phyloP scores from a whole-genome alignment of 345 rosid species.

The Salix suchowensis region DNA sequence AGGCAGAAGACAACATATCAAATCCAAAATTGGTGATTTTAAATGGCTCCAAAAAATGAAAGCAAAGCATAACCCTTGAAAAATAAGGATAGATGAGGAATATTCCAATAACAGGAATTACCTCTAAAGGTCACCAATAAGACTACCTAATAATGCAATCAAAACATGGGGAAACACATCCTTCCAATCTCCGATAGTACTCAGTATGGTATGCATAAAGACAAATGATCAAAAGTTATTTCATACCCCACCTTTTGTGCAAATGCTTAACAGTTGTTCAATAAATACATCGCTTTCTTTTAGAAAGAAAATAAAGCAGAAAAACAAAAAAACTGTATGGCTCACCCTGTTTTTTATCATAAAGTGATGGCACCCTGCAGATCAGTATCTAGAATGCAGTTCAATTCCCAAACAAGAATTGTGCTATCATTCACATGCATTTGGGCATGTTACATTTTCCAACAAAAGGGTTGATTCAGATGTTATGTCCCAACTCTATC shows the following conservation, averaged over 20 bases:
- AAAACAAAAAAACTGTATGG: neutral
- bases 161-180: neutral
- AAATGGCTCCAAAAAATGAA: neutral
- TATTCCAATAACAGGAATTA: neutral
- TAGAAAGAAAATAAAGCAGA: neutral
- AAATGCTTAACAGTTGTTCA: neutral
- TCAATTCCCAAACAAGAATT: neutral
- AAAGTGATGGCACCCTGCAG: neutral
- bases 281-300: neutral
- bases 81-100: neutral
- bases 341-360: neutral
- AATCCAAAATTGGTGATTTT: neutral
- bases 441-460: neutral
- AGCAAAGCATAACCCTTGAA: neutral
- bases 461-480: neutral
- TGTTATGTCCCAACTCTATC: neutral
- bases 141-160: neutral
- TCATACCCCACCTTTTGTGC: neutral
- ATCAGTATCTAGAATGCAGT: neutral
- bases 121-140: neutral
- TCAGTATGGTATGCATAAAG: neutral
- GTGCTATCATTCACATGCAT: neutral
- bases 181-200: neutral
- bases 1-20: neutral
- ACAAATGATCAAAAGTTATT: neutral